Conservation (phyloP, 225 moss, liverwort and hornwort species). For the Marchantia polymorpha region DNA sequence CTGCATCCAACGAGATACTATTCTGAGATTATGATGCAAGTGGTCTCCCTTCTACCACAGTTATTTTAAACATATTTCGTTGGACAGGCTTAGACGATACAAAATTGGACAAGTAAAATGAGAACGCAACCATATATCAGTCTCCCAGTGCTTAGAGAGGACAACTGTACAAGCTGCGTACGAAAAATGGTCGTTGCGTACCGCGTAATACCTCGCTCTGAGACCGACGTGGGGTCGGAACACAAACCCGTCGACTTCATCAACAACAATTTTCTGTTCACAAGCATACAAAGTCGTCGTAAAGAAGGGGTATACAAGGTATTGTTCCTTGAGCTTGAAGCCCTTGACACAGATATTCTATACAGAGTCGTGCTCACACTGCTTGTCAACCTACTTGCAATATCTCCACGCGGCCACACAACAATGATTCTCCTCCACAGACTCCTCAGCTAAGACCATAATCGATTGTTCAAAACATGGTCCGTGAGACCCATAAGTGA, state of each 20-base stretch:
- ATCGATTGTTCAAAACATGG: too few species aligned
- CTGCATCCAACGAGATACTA: conserved; percentile 43
- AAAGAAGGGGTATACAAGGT: neutral
- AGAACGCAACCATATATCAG: too few species aligned
- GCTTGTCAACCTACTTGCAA: neutral
- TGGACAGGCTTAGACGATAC: neutral
- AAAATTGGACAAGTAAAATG: neutral
- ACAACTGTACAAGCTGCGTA: neutral
- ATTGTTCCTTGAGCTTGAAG: neutral
- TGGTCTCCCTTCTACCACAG: neutral
- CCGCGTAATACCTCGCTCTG: conserved; percentile 94
- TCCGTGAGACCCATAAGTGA: neutral
- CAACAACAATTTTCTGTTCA: conserved; percentile 70
- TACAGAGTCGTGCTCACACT: too few species aligned
- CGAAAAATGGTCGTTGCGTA: conserved; percentile 19
- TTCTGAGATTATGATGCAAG: neutral
- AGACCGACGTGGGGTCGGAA: conserved; percentile 90
- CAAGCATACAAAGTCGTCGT: neutral
- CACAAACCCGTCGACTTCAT: conserved; percentile 87
- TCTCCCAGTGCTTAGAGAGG: too few species aligned
- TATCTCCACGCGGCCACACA: too few species aligned
- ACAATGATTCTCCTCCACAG: too few species aligned
- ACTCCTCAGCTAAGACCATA: too few species aligned
- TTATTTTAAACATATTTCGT: neutral
- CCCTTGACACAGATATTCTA: neutral